These are phyloP conservation scores for Elasticomyces elasticus DNA, from an alignment of 495 filamentous ascomycete species.

Conservation along the genomic window DNA sequence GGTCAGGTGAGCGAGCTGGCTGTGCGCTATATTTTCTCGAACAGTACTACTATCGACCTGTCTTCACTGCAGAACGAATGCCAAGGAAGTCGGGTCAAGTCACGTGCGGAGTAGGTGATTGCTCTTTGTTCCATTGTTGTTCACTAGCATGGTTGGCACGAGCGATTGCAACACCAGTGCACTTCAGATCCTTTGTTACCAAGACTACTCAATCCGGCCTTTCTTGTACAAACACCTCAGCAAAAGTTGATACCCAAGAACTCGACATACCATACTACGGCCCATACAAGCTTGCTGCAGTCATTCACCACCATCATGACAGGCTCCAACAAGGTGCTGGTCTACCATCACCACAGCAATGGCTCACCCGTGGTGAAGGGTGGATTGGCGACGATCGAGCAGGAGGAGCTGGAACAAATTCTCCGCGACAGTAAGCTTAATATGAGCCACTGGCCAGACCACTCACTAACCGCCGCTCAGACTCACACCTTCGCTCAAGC, in stretches of 20 bases:
- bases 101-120: not conserved
- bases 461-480: not conserved
- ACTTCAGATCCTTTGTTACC: not conserved
- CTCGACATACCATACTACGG: not conserved
- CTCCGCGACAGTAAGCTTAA: not conserved
- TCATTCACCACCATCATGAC: not conserved
- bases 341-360: conserved; percentile 8
- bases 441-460: not conserved
- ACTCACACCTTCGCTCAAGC: not conserved
- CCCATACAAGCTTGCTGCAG: too few relatives aligned
- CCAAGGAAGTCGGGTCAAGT: too few relatives aligned
- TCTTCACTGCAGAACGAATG: too few relatives aligned
- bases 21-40: too few relatives aligned
- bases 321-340: conserved; percentile 8
- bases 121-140: not conserved
- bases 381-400: conserved; percentile 1
- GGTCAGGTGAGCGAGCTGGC: too few relatives aligned
- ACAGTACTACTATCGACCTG: too few relatives aligned
- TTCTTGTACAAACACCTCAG: too few relatives aligned
- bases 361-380: conserved; percentile 3
- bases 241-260: too few relatives aligned
- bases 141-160: not conserved
- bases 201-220: not conserved
- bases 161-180: not conserved
- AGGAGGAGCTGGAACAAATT: conserved; percentile 1